Evolutionary conservation across 495 filamentous ascomycete genomes (phyloP), one percentile per base, ranked within the genome.

Genomic region (Penicillium cataractarum): DNA sequence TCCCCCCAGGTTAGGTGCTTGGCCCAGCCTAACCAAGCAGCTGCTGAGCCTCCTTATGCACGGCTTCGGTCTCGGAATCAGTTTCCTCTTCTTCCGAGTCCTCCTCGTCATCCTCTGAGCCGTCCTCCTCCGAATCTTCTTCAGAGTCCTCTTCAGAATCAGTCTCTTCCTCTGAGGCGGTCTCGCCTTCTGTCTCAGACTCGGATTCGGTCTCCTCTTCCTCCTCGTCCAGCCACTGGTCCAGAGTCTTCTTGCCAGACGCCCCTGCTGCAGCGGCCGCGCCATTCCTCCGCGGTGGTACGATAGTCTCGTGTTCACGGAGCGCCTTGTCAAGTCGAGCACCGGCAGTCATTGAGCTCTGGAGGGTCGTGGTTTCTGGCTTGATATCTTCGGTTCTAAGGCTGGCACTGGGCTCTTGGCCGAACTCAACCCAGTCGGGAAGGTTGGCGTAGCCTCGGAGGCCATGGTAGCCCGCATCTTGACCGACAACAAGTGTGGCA

Each of bases 341-440:
- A 4, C 84, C 84, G 1, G 89, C 90, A 27, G 89, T 86, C 31
- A 87, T 69, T 3, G 68, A 65, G 19, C 65, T 65, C 26, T 60
- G 66, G 24, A 68, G 69, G 9, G 64, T 66, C 4, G 70, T 51
- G 31, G 66, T 57, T 3, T 73, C 71, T 0, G 63, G 55, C 57
- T 73, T 80, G n/a, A 68, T 65, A 12, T 68, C 71, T 32, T 77
- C 71, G 39, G 87, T 86, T 57, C 94, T 80, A n/a, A 96, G 77
- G 50, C 78, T 82, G 4, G 88, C 78, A 71, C 93, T 88, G 10
- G 95, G 95, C 73, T 97, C 92, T 62, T 86, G 78, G 9, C 93
- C 93, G 9, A 82, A 80, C 66, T 88, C 79, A 1, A 98, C 92
- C 95, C 94, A 97, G 31, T 89, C 86, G 0, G 93, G 92, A 7